Evolutionary conservation across 352 stramenopile genomes (phyloP).

Genomic region (Pythium scleroteichum): DNA sequence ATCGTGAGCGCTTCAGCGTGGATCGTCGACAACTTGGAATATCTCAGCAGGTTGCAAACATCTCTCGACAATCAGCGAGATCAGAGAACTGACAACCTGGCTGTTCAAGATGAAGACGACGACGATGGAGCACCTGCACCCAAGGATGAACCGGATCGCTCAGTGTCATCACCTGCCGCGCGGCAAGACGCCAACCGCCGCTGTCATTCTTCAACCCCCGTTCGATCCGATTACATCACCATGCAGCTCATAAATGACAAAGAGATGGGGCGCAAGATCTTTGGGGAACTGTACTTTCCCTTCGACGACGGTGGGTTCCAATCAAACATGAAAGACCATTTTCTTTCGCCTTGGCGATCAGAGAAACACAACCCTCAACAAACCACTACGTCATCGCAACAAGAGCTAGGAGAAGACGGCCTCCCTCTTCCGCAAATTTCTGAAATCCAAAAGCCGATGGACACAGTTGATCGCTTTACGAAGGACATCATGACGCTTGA

Average conservation of each 20-base stretch:
- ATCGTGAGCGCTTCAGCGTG: conserved; percentile 89
- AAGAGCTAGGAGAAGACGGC: conserved; percentile 1
- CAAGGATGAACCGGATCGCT: neutral
- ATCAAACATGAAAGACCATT: conserved; percentile 47
- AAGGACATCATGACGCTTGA: conserved; percentile 13
- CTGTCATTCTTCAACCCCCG: conserved; percentile 3
- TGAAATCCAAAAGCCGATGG: neutral
- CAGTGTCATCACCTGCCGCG: neutral
- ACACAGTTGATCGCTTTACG: conserved; percentile 9
- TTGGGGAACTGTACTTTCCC: conserved; percentile 87
- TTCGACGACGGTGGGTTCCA: conserved; percentile 78
- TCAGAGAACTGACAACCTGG: conserved; percentile 32
- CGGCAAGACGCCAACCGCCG: neutral
- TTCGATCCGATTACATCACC: conserved; percentile 8
- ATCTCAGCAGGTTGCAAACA: conserved; percentile 81
- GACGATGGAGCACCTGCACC: conserved; percentile 23
- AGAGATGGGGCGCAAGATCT: conserved; percentile 80
- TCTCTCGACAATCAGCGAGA: conserved; percentile 72
- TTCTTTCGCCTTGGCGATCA: conserved; percentile 24
- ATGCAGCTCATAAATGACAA: conserved; percentile 57
- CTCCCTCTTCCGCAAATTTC: neutral
- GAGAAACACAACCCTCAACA: too few species aligned
- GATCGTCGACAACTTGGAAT: conserved; percentile 94
- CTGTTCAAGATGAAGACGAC: conserved; percentile 75
- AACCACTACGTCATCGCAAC: neutral